These are phyloP conservation scores for Pezicula neosporulosa DNA, from an alignment of 2,329 filamentous ascomycete species.

Conservation along the genomic window DNA sequence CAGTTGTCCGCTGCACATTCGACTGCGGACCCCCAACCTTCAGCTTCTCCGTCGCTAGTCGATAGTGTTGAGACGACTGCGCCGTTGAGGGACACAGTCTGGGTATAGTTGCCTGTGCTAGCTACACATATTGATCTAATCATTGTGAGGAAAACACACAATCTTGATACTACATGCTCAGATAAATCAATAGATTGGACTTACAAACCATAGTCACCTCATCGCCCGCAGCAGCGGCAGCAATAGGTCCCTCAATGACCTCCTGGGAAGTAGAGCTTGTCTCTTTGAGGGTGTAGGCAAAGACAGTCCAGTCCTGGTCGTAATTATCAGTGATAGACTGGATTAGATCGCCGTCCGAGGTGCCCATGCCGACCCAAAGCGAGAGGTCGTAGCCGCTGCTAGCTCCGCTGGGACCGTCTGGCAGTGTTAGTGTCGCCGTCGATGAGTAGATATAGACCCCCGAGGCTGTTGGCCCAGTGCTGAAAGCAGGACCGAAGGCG, in stretches of 20 bases:
- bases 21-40: conserved; percentile 40
- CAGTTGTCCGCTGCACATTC: conserved; percentile 6
- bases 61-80: conserved; percentile 38
- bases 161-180: conserved; percentile 19
- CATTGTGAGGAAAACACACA: background rate
- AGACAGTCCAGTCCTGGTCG: conserved; percentile 36
- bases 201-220: conserved; percentile 35
- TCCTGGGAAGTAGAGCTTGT: conserved; percentile 23
- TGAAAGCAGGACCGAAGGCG: conserved; percentile 36
- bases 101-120: conserved; percentile 35
- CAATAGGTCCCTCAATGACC: conserved; percentile 26
- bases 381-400: conserved; percentile 31
- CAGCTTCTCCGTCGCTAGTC: conserved; percentile 37
- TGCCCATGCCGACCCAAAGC: conserved; percentile 47
- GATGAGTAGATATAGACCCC: conserved; percentile 40
- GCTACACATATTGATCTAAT: conserved; percentile 37
- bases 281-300: conserved; percentile 37
- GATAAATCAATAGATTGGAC: no score
- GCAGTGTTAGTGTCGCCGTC: conserved; percentile 39
- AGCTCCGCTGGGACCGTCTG: conserved; percentile 32
- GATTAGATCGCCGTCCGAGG: conserved; percentile 41
- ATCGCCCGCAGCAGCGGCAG: conserved; percentile 23
- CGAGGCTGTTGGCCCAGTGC: conserved; percentile 38
- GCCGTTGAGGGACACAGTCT: conserved; percentile 34
- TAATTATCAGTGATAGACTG: conserved; percentile 42